Evolutionary conservation across 192 early-diverging fungal species (phyloP).

Genomic region (Coemansia interrupta): DNA sequence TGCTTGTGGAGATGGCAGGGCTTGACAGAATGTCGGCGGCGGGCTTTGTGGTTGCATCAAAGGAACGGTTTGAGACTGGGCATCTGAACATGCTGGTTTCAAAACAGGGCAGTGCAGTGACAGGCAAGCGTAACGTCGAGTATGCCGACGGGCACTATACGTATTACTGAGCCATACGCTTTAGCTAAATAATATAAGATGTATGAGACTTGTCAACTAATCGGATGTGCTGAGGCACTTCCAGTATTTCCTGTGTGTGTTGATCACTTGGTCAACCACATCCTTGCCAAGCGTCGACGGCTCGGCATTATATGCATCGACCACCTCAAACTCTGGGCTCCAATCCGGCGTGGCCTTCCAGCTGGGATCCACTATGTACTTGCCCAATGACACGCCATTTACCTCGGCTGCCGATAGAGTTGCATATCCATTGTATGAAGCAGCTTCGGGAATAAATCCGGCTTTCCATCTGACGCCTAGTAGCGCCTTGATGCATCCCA

Average conservation of each 20-base stretch:
- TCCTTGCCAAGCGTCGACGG: slow-evolving; percentile 29
- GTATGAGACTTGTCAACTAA: background rate
- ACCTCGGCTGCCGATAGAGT: slow-evolving; percentile 35
- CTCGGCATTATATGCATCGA: slow-evolving; percentile 12
- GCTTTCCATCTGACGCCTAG: slow-evolving; percentile 57
- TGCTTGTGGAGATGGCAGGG: slow-evolving; percentile 21
- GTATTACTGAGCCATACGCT: too few species aligned
- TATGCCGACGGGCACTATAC: background rate
- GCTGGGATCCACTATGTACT: slow-evolving; percentile 1
- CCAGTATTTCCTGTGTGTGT: slow-evolving; percentile 28
- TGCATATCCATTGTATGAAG: slow-evolving; percentile 31
- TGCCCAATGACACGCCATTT: slow-evolving; percentile 18
- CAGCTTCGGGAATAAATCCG: slow-evolving; percentile 24
- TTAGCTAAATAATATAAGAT: too few species aligned
- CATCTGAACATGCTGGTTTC: slow-evolving; percentile 44
- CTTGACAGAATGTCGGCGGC: background rate
- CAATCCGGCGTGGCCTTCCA: slow-evolving; percentile 23
- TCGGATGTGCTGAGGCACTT: background rate
- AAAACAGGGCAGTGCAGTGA: slow-evolving; percentile 32
- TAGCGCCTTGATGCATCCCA: slow-evolving; percentile 72
- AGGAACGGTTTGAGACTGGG: slow-evolving; percentile 29
- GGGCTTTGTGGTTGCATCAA: slow-evolving; percentile 20
- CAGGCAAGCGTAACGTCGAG: slow-evolving; percentile 12
- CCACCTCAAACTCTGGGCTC: slow-evolving; percentile 29
- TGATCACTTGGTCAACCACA: slow-evolving; percentile 25